A percentile compares a stretch with the other conserved stretches of the same genome.
Evolutionary conservation across 192 early-diverging fungal species (phyloP).

Genomic region (Coemansia sp.): DNA sequence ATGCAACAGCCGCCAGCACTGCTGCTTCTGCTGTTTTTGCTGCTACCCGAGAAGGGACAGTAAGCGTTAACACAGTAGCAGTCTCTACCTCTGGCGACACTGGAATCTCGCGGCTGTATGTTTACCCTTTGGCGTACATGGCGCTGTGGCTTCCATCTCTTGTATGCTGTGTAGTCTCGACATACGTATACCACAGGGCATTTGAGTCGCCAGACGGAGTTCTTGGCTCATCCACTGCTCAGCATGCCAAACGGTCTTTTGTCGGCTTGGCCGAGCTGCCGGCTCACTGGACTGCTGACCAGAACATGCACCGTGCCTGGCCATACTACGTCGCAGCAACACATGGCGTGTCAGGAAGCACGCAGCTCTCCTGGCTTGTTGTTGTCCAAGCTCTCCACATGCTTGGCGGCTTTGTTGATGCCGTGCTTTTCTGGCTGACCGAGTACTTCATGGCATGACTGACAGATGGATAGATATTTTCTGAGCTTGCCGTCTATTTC

Average conservation of each 20-base stretch:
- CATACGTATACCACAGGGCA: conserved; percentile 30
- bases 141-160: conserved; percentile 35
- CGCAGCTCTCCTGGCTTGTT: conserved; percentile 36
- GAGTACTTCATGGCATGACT: conserved; percentile 11
- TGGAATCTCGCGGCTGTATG: conserved; percentile 37
- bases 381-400: conserved; percentile 40
- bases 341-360: conserved; percentile 6
- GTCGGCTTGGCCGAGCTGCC: conserved; percentile 26
- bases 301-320: conserved; percentile 42
- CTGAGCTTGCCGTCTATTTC: neutral
- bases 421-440: conserved; percentile 44
- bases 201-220: conserved; percentile 15
- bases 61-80: neutral
- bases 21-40: too few species aligned
- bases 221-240: too few species aligned
- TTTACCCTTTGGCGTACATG: conserved; percentile 47
- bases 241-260: neutral
- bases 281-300: conserved; percentile 30
- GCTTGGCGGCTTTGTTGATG: conserved; percentile 36
- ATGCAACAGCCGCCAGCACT: neutral
- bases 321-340: conserved; percentile 26
- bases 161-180: conserved; percentile 32
- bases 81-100: neutral
- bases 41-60: neutral
- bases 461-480: neutral